Evolutionary conservation across 1,284 basidiomycete species (phyloP).

Genomic region (Phellinidium pouzarii): DNA sequence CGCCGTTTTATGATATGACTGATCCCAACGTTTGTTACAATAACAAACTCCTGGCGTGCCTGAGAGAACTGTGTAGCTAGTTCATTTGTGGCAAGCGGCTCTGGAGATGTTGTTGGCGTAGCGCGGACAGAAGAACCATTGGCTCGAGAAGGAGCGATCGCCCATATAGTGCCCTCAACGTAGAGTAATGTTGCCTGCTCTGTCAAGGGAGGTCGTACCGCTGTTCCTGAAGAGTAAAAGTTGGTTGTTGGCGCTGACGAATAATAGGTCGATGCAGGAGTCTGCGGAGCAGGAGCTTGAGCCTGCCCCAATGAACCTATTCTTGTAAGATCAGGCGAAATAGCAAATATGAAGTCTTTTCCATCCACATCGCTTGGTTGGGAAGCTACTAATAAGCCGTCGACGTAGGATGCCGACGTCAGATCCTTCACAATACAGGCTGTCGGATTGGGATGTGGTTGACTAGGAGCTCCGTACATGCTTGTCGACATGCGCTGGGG

Average conservation of each 20-base stretch:
- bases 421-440: slow-evolving; percentile 47
- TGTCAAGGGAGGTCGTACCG: slow-evolving; percentile 55
- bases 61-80: slow-evolving; percentile 75
- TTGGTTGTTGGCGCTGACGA: slow-evolving; percentile 27
- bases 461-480: slow-evolving; percentile 41
- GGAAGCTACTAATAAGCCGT: slow-evolving; percentile 59
- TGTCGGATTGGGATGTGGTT: slow-evolving; percentile 45
- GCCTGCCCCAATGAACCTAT: slow-evolving; percentile 59
- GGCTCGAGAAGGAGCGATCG: slow-evolving; percentile 54
- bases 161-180: slow-evolving; percentile 80
- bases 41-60: slow-evolving; percentile 71
- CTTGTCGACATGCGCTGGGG: slow-evolving; percentile 30
- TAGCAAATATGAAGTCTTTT: slow-evolving; percentile 68
- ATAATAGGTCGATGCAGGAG: slow-evolving; percentile 28
- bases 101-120: slow-evolving; percentile 30
- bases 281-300: slow-evolving; percentile 36
- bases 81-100: slow-evolving; percentile 62
- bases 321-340: slow-evolving; percentile 70
- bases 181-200: slow-evolving; percentile 73
- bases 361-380: slow-evolving; percentile 69
- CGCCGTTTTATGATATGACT: slow-evolving; percentile 80
- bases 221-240: slow-evolving; percentile 31
- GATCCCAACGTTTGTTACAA: slow-evolving; percentile 81
- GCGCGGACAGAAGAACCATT: slow-evolving; percentile 24
- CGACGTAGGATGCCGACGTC: slow-evolving; percentile 45